Evolutionary conservation across 768 basidiomycete species (phyloP).

Genomic region (Steccherinum ochraceum): DNA sequence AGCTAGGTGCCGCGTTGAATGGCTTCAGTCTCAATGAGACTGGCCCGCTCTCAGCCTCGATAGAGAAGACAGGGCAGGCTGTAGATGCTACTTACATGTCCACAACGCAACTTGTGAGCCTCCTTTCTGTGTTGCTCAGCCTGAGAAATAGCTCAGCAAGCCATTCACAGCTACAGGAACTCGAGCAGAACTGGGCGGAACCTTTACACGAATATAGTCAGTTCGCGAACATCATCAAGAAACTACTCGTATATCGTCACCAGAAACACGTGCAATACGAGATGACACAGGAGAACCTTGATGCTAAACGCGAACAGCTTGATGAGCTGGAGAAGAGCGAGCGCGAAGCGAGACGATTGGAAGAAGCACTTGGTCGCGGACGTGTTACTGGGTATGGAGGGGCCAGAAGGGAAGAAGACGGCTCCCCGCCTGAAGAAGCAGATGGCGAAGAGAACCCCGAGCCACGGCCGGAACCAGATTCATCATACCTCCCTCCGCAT

Average conservation of each 20-base stretch:
- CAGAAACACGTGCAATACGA: constrained; percentile 98
- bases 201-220: constrained; percentile 94
- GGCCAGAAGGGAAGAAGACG: constrained; percentile 17
- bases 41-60: constrained; percentile 65
- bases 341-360: constrained; percentile 80
- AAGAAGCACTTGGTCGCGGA: constrained; percentile 60
- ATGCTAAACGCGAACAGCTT: constrained; percentile 75
- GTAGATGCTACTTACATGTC: constrained; percentile 91
- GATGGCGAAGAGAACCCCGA: constrained; percentile 26
- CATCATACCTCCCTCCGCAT: constrained; percentile 63
- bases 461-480: constrained; percentile 24
- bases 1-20: constrained; percentile 87
- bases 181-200: constrained; percentile 94
- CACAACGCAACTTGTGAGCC: constrained; percentile 79
- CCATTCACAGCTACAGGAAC: constrained; percentile 87
- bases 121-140: neutral
- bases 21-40: constrained; percentile 89
- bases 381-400: constrained; percentile 13
- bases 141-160: neutral
- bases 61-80: constrained; percentile 97
- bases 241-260: constrained; percentile 88
- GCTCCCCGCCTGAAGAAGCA: constrained; percentile 13
- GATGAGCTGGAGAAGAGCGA: constrained; percentile 93
- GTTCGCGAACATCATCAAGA: constrained; percentile 92
- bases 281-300: constrained; percentile 89